These are phyloP conservation scores for Ensete ventricosum DNA, from an alignment of 176 grass and related monocot genomes.

Conservation along the genomic window DNA sequence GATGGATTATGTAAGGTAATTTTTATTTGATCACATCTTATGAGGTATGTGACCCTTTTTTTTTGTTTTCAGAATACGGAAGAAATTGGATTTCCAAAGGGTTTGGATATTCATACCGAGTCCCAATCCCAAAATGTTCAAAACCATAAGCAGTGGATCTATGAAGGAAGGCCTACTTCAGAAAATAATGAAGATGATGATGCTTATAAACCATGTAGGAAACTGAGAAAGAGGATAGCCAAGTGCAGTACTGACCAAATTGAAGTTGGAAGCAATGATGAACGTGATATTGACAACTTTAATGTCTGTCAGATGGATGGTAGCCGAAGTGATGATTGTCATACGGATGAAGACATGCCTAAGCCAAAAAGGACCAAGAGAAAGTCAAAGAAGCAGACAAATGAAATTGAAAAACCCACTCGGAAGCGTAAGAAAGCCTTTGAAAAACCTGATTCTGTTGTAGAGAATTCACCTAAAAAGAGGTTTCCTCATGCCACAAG, in stretches of 20 bases:
- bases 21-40: neutral
- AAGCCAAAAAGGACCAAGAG: slow-evolving; percentile 23
- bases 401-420: slow-evolving; percentile 29
- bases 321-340: slow-evolving; percentile 21
- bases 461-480: slow-evolving; percentile 29
- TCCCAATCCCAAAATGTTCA: slow-evolving; percentile 1
- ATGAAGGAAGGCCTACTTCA: slow-evolving; percentile 19
- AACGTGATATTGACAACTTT: slow-evolving; percentile 20
- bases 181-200: slow-evolving; percentile 20
- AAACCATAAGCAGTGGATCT: slow-evolving; percentile 19
- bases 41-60: neutral
- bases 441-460: slow-evolving; percentile 18
- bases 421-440: slow-evolving; percentile 26
- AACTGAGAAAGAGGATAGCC: slow-evolving; percentile 26
- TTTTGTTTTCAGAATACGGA: slow-evolving; percentile 16
- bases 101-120: slow-evolving; percentile 11
- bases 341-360: slow-evolving; percentile 24
- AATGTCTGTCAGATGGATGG: slow-evolving; percentile 26
- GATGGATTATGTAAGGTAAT: neutral
- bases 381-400: slow-evolving; percentile 37
- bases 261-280: slow-evolving; percentile 24
- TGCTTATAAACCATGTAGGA: slow-evolving; percentile 19
- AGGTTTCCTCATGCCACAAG: slow-evolving; percentile 52
- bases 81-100: slow-evolving; percentile 17
- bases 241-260: slow-evolving; percentile 13